Percentiles rank a stretch among this genome's conserved stretches.
phyloP scores from a whole-genome alignment of 2,329 filamentous ascomycete genomes.

The Penicillium hordei region DNA sequence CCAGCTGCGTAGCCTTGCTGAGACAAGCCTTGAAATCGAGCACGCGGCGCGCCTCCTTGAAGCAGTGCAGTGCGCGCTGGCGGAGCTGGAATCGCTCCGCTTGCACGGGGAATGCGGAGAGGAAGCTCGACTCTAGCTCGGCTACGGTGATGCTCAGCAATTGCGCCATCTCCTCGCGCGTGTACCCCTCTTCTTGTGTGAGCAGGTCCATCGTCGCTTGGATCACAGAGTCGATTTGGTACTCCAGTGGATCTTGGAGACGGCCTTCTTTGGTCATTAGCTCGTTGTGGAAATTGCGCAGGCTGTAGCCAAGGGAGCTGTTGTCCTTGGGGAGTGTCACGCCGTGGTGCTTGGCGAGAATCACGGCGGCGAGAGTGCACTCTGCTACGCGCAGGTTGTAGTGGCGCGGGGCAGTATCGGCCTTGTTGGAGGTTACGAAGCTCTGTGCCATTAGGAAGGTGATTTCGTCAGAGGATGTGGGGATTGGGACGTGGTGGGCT shows the following conservation, averaged over 20 bases:
- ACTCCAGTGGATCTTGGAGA: conserved; percentile 53
- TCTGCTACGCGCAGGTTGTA: conserved; percentile 98
- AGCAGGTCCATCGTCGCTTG: conserved; percentile 69
- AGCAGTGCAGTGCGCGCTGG: conserved; percentile 87
- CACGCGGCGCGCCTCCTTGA: conserved; percentile 82
- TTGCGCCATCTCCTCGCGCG: conserved; percentile 75
- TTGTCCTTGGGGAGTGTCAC: conserved; percentile 72
- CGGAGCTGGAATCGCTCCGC: conserved; percentile 84
- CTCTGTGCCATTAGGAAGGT: conserved; percentile 93
- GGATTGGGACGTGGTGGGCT: conserved; percentile 77
- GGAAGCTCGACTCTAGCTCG: conserved; percentile 74
- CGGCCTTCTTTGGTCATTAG: conserved; percentile 62
- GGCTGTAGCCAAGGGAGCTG: conserved; percentile 76
- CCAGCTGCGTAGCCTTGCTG: conserved; percentile 53
- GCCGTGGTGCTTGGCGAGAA: conserved; percentile 60
- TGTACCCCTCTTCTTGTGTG: conserved; percentile 78
- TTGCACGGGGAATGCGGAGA: conserved; percentile 84
- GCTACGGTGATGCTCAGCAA: conserved; percentile 67
- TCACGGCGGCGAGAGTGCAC: conserved; percentile 79
- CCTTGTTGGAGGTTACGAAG: conserved; percentile 91
- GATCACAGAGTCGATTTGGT: conserved; percentile 73
- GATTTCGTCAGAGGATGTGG: conserved; percentile 75
- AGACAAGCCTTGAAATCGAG: conserved; percentile 78
- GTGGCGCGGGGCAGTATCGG: conserved; percentile 86
- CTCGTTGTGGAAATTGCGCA: conserved; percentile 82